phyloP scores from a whole-genome alignment of 2,329 filamentous ascomycete species.

The Hypoxylon sp. region DNA sequence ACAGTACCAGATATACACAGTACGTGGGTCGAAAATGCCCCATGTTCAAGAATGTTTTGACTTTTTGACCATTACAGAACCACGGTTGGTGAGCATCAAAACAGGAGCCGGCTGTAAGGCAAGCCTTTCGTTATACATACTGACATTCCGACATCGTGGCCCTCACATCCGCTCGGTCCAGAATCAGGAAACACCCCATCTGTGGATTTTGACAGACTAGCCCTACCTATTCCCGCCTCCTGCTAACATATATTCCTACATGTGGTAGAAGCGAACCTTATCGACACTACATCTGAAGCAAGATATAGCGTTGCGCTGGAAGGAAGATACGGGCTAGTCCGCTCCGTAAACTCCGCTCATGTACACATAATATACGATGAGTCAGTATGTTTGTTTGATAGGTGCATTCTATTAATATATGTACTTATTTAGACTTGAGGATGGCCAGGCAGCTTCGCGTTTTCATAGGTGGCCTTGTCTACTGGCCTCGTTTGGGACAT shows the following conservation, averaged over 20 bases:
- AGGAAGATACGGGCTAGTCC: slow-evolving; percentile 16
- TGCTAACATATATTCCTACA: not conserved
- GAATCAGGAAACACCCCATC: slow-evolving; percentile 9
- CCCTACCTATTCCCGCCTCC: slow-evolving; percentile 26
- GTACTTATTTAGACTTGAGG: slow-evolving; percentile 14
- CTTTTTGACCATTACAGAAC: not conserved
- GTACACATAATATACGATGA: slow-evolving; percentile 4
- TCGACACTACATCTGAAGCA: slow-evolving; percentile 8
- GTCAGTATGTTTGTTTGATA: too few species aligned
- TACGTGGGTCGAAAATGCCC: not conserved
- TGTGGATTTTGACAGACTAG: slow-evolving; percentile 33
- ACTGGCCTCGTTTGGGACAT: slow-evolving; percentile 19
- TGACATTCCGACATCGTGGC: too few species aligned
- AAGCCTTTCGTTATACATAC: not conserved
- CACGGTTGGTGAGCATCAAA: not conserved
- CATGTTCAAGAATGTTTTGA: not conserved
- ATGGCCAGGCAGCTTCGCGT: slow-evolving; percentile 20
- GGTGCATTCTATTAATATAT: slow-evolving; percentile 3
- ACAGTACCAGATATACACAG: not conserved
- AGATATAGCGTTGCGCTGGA: slow-evolving; percentile 15
- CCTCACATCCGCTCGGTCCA: slow-evolving; percentile 2
- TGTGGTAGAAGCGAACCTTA: slow-evolving; percentile 16
- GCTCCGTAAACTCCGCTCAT: slow-evolving; percentile 19
- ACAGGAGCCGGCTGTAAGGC: slow-evolving; percentile 14
- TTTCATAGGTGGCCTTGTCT: slow-evolving; percentile 35